Evolutionary conservation across 2,329 filamentous ascomycete genomes (phyloP).

Genomic region (Ophiosphaerella herpotricha): DNA sequence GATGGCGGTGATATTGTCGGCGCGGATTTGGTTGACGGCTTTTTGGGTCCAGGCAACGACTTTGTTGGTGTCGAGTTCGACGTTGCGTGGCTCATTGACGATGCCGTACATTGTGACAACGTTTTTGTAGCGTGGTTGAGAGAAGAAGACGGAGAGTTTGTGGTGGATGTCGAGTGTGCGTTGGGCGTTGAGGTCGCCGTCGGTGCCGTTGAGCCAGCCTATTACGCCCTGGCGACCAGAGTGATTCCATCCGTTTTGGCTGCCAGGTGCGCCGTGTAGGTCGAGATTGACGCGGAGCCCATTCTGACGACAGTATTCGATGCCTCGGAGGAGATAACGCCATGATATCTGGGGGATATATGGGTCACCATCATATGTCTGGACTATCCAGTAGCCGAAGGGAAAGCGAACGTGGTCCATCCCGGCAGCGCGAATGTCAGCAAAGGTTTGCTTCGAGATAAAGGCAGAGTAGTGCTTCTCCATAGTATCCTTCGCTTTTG

Average conservation of each 20-base stretch:
- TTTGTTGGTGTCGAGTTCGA: conserved; percentile 62
- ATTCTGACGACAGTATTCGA: conserved; percentile 92
- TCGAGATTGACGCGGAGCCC: conserved; percentile 92
- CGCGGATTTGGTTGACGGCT: conserved; percentile 73
- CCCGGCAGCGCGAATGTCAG: conserved; percentile 81
- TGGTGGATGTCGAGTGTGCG: conserved; percentile 87
- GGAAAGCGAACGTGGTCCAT: conserved; percentile 97
- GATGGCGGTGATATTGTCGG: conserved; percentile 73
- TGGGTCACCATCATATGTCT: conserved; percentile 81
- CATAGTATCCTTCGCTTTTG: conserved; percentile 67
- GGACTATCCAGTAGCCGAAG: conserved; percentile 93
- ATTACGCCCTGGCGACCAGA: conserved; percentile 82
- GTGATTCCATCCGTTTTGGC: conserved; percentile 98
- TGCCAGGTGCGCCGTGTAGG: conserved; percentile 86
- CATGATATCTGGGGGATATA: conserved; percentile 87
- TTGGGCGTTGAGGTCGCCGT: conserved; percentile 77
- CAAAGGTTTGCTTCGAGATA: conserved; percentile 81
- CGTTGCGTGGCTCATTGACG: conserved; percentile 91
- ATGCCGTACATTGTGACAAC: conserved; percentile 92
- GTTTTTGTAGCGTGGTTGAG: conserved; percentile 90
- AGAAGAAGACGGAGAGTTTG: conserved; percentile 86
- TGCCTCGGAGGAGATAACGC: conserved; percentile 89
- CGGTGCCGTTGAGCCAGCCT: conserved; percentile 87
- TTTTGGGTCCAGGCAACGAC: conserved; percentile 81
- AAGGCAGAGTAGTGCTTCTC: conserved; percentile 92